Evolutionary conservation across 192 early-diverging fungal species (phyloP).

Genomic region (Globomyces pollinis-pini): DNA sequence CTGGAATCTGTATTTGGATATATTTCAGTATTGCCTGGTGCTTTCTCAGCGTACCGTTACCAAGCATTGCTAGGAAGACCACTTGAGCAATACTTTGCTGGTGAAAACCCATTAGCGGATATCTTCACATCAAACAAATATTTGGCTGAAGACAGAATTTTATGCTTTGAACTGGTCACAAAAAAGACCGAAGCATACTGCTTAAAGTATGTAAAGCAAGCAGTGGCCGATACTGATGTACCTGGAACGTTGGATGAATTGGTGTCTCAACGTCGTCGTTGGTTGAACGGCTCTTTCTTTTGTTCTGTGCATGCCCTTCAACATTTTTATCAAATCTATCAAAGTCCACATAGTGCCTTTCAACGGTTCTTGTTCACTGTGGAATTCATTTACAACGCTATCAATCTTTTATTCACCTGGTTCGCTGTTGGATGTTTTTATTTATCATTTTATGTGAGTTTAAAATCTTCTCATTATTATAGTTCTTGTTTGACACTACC

Average conservation of each 20-base stretch:
- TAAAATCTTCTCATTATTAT: background rate
- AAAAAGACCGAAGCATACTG: constrained; percentile 61
- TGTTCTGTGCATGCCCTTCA: constrained; percentile 62
- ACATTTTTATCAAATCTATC: constrained; percentile 56
- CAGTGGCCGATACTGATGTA: constrained; percentile 78
- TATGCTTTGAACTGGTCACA: constrained; percentile 78
- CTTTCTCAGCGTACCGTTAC: constrained; percentile 80
- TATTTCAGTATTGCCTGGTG: constrained; percentile 87
- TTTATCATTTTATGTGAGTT: constrained; percentile 46
- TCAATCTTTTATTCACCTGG: constrained; percentile 58
- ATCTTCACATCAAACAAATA: constrained; percentile 77
- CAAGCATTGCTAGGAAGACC: constrained; percentile 65
- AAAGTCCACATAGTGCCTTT: constrained; percentile 51
- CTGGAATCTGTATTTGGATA: constrained; percentile 86
- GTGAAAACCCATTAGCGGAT: constrained; percentile 39
- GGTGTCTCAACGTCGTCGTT: constrained; percentile 46
- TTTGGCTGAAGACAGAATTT: constrained; percentile 73
- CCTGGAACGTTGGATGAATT: constrained; percentile 55
- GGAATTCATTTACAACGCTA: constrained; percentile 46
- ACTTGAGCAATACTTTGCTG: constrained; percentile 67
- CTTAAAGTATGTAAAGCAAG: constrained; percentile 62
- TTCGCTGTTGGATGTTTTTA: constrained; percentile 45
- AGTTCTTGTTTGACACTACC: constrained; percentile 12
- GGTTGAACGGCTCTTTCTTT: constrained; percentile 49
- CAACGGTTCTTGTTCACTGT: constrained; percentile 62